phyloP scores from a whole-genome alignment of 345 rosid genomes.

The Boechera retrofracta region DNA sequence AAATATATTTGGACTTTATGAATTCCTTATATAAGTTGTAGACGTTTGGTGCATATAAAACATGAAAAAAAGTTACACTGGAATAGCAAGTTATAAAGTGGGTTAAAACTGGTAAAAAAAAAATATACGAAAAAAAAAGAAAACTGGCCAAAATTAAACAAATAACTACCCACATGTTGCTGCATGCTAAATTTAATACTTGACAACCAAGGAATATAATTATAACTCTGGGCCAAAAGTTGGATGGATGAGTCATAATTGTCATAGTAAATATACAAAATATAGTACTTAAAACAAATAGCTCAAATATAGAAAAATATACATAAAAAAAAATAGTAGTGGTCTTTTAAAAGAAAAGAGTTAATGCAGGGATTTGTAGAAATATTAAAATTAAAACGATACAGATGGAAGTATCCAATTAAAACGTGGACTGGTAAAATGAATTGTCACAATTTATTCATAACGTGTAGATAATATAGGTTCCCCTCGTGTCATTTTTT shows the following conservation, averaged over 20 bases:
- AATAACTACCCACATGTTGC: conserved; percentile 19
- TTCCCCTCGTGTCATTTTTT: neutral
- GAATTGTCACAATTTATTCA: conserved; percentile 26
- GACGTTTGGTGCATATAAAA: conserved; percentile 7
- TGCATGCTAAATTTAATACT: conserved; percentile 33
- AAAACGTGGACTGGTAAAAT: conserved; percentile 25
- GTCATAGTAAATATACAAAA: neutral
- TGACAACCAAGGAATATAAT: conserved; percentile 13
- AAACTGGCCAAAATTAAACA: too few species aligned
- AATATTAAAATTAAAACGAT: neutral
- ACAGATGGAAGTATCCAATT: conserved; percentile 12
- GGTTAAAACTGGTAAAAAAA: too few species aligned
- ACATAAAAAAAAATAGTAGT: neutral
- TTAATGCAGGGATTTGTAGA: conserved; percentile 22
- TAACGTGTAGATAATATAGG: conserved; percentile 21
- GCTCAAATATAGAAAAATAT: neutral
- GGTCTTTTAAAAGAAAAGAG: neutral
- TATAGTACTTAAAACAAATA: neutral
- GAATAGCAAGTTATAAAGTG: neutral
- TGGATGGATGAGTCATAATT: conserved; percentile 28
- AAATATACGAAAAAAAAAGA: too few species aligned
- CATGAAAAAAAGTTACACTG: conserved; percentile 3
- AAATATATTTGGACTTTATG: neutral
- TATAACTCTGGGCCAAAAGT: neutral
- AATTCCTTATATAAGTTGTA: neutral